Evolutionary conservation across 768 basidiomycete species (phyloP).

Genomic region (Clitopilus passeckerianus): DNA sequence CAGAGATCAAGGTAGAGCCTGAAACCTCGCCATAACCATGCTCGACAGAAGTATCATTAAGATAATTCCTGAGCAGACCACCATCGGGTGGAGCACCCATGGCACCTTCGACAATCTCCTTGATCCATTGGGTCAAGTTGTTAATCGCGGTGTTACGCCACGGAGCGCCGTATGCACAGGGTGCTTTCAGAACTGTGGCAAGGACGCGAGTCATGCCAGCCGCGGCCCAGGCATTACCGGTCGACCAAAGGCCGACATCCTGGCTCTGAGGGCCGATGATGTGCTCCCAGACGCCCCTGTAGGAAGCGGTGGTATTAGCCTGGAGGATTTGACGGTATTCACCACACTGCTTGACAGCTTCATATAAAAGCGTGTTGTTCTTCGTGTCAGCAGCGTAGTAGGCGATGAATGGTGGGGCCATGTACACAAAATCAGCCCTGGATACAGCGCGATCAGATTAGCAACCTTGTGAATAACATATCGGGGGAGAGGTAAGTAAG

Average conservation of each 20-base stretch:
- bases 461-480: neutral
- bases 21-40: conserved; percentile 18
- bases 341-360: conserved; percentile 42
- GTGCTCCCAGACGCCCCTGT: conserved; percentile 12
- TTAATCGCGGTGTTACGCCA: conserved; percentile 12
- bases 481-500: neutral
- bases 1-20: conserved; percentile 14
- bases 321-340: conserved; percentile 43
- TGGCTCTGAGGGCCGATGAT: conserved; percentile 33
- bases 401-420: conserved; percentile 54
- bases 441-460: neutral
- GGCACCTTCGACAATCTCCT: conserved; percentile 20
- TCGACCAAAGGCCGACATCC: conserved; percentile 42
- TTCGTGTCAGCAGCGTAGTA: conserved; percentile 39
- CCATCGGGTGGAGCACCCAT: conserved; percentile 8
- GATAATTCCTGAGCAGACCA: conserved; percentile 15
- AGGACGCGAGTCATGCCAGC: conserved; percentile 62
- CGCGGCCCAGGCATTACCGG: conserved; percentile 71
- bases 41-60: conserved; percentile 8
- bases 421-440: conserved; percentile 54
- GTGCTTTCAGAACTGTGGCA: conserved; percentile 39
- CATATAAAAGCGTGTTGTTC: conserved; percentile 28
- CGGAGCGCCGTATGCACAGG: neutral
- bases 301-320: conserved; percentile 4
- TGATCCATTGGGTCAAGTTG: conserved; percentile 15